These are phyloP conservation scores for Fusarium fracticaudum DNA, from an alignment of 2,329 filamentous ascomycete species.

Conservation along the genomic window DNA sequence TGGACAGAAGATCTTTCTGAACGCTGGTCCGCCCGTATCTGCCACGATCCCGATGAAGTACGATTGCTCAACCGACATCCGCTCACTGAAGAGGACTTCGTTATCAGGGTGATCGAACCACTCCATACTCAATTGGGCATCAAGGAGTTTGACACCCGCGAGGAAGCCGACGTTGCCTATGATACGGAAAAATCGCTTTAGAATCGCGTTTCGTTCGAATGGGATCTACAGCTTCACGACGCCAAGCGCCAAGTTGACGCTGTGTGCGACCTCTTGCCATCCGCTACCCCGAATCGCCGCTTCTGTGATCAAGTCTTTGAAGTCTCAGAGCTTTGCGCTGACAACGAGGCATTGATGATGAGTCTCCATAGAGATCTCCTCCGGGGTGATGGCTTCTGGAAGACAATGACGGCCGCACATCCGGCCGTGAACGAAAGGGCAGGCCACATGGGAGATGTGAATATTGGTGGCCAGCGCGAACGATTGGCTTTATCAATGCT, in stretches of 20 bases:
- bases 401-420: background rate
- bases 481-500: background rate
- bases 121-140: no score
- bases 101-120: accelerated
- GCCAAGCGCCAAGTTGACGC: background rate
- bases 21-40: background rate
- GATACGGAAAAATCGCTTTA: background rate
- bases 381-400: background rate
- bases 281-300: background rate
- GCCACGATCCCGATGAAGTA: background rate
- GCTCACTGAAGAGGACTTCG: background rate
- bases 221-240: background rate
- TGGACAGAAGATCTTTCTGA: background rate
- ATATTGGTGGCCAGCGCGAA: accelerated
- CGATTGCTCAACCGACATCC: background rate
- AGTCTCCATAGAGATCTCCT: background rate
- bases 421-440: accelerated
- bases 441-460: accelerated
- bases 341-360: accelerated
- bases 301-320: accelerated
- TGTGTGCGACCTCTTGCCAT: background rate
- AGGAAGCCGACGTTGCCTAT: background rate
- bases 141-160: background rate
- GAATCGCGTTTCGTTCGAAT: background rate
- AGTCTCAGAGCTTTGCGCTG: accelerated